A percentile compares a stretch with the other conserved stretches of the same genome.
phyloP scores from a whole-genome alignment of 305 asterid genomes.

The Lippia alba region DNA sequence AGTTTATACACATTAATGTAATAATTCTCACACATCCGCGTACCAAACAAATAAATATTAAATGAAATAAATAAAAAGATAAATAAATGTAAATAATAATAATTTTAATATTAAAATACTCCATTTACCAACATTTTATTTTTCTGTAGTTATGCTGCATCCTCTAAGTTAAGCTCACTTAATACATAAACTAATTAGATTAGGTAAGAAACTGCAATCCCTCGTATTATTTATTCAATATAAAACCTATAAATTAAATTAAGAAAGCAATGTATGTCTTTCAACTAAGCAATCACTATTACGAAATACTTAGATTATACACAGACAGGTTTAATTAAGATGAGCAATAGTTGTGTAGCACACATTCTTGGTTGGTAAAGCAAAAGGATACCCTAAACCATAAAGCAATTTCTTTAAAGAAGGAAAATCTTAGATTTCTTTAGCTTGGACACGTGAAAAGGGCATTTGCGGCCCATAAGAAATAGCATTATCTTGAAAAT shows the following conservation, averaged over 20 bases:
- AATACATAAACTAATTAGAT: not conserved
- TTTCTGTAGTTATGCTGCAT: not conserved
- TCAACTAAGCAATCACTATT: not conserved
- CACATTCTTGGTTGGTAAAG: not conserved
- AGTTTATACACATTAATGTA: no score
- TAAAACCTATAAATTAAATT: not conserved
- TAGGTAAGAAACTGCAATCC: not conserved
- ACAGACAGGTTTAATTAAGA: not conserved
- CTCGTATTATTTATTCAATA: not conserved
- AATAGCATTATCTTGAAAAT: not conserved
- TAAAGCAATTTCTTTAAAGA: not conserved
- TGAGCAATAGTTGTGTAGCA: not conserved
- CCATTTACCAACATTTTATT: no score
- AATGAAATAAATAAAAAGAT: no score
- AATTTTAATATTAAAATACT: no score
- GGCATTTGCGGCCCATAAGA: conserved; percentile 3
- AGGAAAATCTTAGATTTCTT: no score
- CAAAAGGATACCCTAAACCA: not conserved
- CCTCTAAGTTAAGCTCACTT: not conserved
- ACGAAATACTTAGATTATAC: not conserved
- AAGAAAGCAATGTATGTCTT: not conserved
- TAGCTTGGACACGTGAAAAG: not conserved
- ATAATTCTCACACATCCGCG: no score
- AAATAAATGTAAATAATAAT: no score
- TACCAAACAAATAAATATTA: no score